phyloP scores from a whole-genome alignment of 768 basidiomycete genomes.

The Russula sp. region DNA sequence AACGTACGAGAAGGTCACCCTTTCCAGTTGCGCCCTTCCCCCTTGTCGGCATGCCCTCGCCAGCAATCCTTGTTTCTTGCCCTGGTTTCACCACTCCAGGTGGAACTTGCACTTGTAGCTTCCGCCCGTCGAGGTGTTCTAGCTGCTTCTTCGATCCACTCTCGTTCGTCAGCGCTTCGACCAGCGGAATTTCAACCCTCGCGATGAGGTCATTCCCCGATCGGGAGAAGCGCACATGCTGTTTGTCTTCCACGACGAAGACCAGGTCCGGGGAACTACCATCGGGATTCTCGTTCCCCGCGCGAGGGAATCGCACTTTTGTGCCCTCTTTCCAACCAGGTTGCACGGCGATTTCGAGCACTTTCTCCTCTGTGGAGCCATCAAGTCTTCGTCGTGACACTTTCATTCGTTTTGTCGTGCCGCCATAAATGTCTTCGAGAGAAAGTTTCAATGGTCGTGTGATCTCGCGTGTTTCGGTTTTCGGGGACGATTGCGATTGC shows the following conservation, averaged over 20 bases:
- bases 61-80: slow-evolving; percentile 62
- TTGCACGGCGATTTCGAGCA: slow-evolving; percentile 72
- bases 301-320: slow-evolving; percentile 84
- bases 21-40: slow-evolving; percentile 68
- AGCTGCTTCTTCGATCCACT: slow-evolving; percentile 51
- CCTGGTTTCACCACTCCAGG: slow-evolving; percentile 71
- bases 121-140: slow-evolving; percentile 76
- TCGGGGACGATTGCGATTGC: slow-evolving; percentile 37
- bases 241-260: slow-evolving; percentile 96
- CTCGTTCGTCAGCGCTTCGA: slow-evolving; percentile 75
- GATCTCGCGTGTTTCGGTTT: slow-evolving; percentile 49
- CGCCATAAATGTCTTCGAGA: slow-evolving; percentile 81
- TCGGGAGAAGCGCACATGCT: slow-evolving; percentile 70
- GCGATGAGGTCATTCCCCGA: slow-evolving; percentile 78
- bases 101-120: slow-evolving; percentile 65
- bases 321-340: slow-evolving; percentile 98
- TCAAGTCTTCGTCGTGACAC: slow-evolving; percentile 70
- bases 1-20: slow-evolving; percentile 80
- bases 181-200: slow-evolving; percentile 62
- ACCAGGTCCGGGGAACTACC: slow-evolving; percentile 88
- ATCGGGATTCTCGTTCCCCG: slow-evolving; percentile 71
- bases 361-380: slow-evolving; percentile 79
- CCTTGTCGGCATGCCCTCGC: slow-evolving; percentile 90
- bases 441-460: slow-evolving; percentile 80
- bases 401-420: slow-evolving; percentile 84